Evolutionary conservation across 2,329 filamentous ascomycete genomes (phyloP), one percentile per base, ranked within the genome.

Genomic region (Fusarium coffeatum): DNA sequence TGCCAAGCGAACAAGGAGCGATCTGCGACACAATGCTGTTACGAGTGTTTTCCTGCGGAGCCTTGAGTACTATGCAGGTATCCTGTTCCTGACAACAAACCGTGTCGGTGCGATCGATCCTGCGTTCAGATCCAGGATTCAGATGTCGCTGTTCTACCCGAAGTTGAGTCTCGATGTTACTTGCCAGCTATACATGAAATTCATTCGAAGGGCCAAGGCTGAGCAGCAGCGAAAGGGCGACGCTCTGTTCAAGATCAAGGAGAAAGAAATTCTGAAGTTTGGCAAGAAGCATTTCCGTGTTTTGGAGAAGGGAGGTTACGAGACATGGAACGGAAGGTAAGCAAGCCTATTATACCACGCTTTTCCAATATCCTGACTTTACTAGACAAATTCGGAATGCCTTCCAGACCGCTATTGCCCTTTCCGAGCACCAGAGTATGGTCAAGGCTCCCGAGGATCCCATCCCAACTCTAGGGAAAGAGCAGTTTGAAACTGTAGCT

Each of bases 1-100:
- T 1, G 66, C 67, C 10, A 54, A 67, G 5, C 15, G 58, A 0
- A 42, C 45, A 6, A n/a, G 37, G 0, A 13, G 41, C 2, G 59
- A 62, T 9, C 22, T 68, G 0, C 49, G 59, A 1, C 15, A 64
- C 3, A 67, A 68, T 2, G 58, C 54, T 1, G 5, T 68, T 0
- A 59, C 67, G 0, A 57, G 62, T 0, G 58, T 61, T 0, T 61
- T 61, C 7, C n/a, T 61, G 0, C 25, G 58, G 10, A 55, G 49
- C 1, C 2, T 61, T 0, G 58, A 59, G 6, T 50, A 61, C 3
- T 61, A 61, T 0, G 58, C 6, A 50, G 54, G 45, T 0, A 61
- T 61, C 1, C 18, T 61, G 5, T 59, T 61, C 2, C 28, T 61
- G 0, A 61, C 58, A 0, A 59, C 43, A 0, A 61, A 61, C 1